phyloP scores from a whole-genome alignment of 441 rosid genomes.

The Pelargonium myrrhifolium region DNA sequence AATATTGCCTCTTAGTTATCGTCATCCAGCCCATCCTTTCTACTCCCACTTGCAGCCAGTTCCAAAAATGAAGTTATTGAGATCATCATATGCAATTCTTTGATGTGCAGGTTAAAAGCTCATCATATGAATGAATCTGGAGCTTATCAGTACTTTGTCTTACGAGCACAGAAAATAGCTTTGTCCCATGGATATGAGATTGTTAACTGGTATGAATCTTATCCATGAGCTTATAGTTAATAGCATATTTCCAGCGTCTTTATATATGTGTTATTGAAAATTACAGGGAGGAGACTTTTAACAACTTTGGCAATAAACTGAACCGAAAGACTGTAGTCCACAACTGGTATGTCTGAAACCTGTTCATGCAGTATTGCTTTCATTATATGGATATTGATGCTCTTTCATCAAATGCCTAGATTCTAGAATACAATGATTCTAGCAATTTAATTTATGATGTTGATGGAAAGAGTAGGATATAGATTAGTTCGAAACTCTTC shows the following conservation, averaged over 20 bases:
- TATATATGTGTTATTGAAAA: slow-evolving; percentile 13
- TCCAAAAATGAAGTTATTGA: neutral
- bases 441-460: neutral
- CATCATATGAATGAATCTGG: slow-evolving; percentile 36
- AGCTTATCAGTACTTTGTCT: slow-evolving; percentile 65
- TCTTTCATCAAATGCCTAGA: neutral
- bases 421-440: neutral
- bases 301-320: slow-evolving; percentile 49
- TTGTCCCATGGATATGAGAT: slow-evolving; percentile 53
- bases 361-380: neutral
- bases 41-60: neutral
- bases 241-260: slow-evolving; percentile 4
- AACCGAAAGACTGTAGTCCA: slow-evolving; percentile 62
- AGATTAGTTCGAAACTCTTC: neutral
- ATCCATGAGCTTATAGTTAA: neutral
- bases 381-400: too few relatives aligned
- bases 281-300: slow-evolving; percentile 83
- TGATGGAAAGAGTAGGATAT: neutral
- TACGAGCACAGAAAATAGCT: slow-evolving; percentile 54
- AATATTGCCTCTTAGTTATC: neutral
- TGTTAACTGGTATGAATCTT: slow-evolving; percentile 50
- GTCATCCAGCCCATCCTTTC: neutral
- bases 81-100: neutral
- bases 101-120: slow-evolving; percentile 39
- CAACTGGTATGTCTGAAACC: slow-evolving; percentile 42